Percentiles rank a stretch among this genome's conserved stretches.
Conservation (phyloP, 1,139 yeast species). For the Suhomyces taliae region DNA sequence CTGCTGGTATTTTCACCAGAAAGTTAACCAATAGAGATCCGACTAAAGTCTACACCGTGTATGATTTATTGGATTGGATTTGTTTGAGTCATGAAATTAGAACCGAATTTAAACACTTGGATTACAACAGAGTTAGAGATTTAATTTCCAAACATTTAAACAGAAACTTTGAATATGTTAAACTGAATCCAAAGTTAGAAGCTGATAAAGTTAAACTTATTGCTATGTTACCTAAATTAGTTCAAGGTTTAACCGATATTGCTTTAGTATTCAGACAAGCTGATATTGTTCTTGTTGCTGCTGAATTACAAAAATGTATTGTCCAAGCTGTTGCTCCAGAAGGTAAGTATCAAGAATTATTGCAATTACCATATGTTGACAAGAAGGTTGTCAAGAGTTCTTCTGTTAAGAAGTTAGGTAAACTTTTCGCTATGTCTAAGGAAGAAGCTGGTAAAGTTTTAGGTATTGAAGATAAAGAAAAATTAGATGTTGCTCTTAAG, state of each 20-base stretch:
- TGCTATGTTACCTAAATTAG: constrained; percentile 61
- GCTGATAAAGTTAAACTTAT: constrained; percentile 55
- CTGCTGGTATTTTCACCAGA: constrained; percentile 74
- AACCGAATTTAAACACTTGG: constrained; percentile 38
- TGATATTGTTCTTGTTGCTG: constrained; percentile 60
- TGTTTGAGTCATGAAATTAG: constrained; percentile 64
- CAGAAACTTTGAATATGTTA: constrained; percentile 39
- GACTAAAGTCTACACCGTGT: constrained; percentile 63
- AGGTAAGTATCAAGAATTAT: constrained; percentile 59
- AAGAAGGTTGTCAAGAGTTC: constrained; percentile 39
- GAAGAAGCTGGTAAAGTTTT: constrained; percentile 56
- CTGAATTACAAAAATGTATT: constrained; percentile 70
- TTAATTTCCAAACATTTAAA: constrained; percentile 58
- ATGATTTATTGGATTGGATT: constrained; percentile 61
- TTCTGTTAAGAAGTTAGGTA: constrained; percentile 62
- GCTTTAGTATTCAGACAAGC: constrained; percentile 76
- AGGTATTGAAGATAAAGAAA: constrained; percentile 51
- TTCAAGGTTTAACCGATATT: constrained; percentile 76
- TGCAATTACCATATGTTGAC: constrained; percentile 80
- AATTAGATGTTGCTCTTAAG: constrained; percentile 50
- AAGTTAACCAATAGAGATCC: constrained; percentile 74
- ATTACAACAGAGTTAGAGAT: constrained; percentile 47
- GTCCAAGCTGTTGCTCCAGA: constrained; percentile 73
- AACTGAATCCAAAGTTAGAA: constrained; percentile 27
- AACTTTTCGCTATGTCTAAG: constrained; percentile 57